Conservation (phyloP, 768 basidiomycete genomes). For the Coprinellus aureogranulatus region DNA sequence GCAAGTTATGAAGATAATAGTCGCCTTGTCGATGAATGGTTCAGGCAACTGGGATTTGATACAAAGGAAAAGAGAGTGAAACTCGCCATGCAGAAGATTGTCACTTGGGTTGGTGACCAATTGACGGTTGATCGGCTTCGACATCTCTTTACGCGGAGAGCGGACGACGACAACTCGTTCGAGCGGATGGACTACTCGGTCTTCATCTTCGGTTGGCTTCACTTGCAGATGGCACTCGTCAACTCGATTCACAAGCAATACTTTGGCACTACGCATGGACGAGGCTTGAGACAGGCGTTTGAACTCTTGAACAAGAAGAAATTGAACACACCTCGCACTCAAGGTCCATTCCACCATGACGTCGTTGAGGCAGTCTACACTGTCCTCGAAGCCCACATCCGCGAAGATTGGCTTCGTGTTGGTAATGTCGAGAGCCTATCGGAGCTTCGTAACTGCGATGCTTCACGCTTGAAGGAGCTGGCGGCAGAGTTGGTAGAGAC, state of each 20-base stretch:
- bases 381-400: conserved; percentile 37
- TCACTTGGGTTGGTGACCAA: conserved; percentile 2
- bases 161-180: conserved; percentile 37
- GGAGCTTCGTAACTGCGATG: conserved; percentile 20
- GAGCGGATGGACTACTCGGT: conserved; percentile 36
- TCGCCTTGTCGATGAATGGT: conserved; percentile 29
- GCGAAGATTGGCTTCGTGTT: conserved; percentile 28
- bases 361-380: conserved; percentile 34
- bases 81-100: neutral
- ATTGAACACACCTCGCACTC: conserved; percentile 16
- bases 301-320: conserved; percentile 29
- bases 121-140: conserved; percentile 36
- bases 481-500: neutral
- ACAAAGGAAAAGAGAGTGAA: neutral
- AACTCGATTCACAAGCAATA: conserved; percentile 43
- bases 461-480: neutral
- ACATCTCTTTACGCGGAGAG: conserved; percentile 31
- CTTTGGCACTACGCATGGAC: conserved; percentile 25
- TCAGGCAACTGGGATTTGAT: conserved; percentile 19
- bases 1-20: conserved; percentile 40
- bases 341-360: conserved; percentile 34
- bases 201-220: conserved; percentile 38
- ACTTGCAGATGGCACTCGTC: conserved; percentile 37
- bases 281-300: conserved; percentile 30
- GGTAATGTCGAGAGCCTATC: conserved; percentile 19